Evolutionary conservation across 2,329 filamentous ascomycete genomes (phyloP).

Genomic region (Nothophaeocryptopus gaeumannii): DNA sequence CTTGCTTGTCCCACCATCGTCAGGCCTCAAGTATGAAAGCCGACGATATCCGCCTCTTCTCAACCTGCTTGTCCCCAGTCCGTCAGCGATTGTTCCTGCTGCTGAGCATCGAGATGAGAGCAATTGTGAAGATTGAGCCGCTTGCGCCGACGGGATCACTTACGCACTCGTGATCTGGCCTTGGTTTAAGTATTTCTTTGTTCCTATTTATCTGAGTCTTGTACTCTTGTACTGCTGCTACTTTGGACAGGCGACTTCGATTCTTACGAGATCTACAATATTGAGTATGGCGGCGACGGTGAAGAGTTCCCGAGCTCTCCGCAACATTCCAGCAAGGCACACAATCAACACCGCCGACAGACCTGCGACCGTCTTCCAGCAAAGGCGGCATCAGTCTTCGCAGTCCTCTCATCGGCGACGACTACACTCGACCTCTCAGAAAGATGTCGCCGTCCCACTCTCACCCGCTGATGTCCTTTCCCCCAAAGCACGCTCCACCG

Average conservation of each 20-base stretch:
- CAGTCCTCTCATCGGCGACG: slow-evolving; percentile 9
- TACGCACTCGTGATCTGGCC: no score
- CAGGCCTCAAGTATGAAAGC: no score
- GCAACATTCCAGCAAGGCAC: neutral
- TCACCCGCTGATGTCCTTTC: neutral
- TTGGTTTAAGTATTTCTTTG: neutral
- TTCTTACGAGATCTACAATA: neutral
- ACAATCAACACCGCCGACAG: neutral
- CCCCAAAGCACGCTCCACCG: neutral
- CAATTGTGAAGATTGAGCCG: slow-evolving; percentile 1
- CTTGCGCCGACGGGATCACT: no score
- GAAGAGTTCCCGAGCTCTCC: slow-evolving; percentile 6
- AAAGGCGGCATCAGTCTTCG: slow-evolving; percentile 10
- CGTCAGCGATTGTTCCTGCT: no score
- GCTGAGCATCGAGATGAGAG: no score
- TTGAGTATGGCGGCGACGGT: slow-evolving; percentile 1
- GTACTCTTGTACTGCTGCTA: neutral
- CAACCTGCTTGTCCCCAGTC: no score
- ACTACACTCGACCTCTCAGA: slow-evolving; percentile 15
- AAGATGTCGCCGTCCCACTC: slow-evolving; percentile 10
- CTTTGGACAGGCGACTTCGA: neutral
- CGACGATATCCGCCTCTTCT: no score
- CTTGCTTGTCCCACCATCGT: no score
- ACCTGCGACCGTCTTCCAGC: neutral
- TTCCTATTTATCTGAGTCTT: neutral